These are phyloP conservation scores for Gyromitra esculenta DNA, from an alignment of 2,329 filamentous ascomycete species.

Conservation along the genomic window DNA sequence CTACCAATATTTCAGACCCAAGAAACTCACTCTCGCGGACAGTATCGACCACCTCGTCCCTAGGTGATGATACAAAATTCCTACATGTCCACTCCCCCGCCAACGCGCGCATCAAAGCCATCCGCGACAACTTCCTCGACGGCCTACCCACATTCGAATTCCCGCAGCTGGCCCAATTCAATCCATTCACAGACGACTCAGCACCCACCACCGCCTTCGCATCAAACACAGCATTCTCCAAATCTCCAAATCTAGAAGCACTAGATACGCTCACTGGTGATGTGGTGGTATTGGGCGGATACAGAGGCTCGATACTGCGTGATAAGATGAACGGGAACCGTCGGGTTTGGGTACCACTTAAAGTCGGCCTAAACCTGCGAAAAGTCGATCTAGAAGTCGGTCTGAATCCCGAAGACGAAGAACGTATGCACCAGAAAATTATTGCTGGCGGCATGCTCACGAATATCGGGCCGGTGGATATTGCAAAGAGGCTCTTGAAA, in stretches of 20 bases:
- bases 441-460: constrained; percentile 88
- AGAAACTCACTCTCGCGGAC: constrained; percentile 56
- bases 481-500: constrained; percentile 82
- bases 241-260: constrained; percentile 61
- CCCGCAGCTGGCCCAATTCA: constrained; percentile 65
- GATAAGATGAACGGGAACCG: constrained; percentile 82
- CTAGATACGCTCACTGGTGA: constrained; percentile 81
- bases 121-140: constrained; percentile 79
- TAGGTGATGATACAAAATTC: constrained; percentile 85
- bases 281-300: constrained; percentile 87
- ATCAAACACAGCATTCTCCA: constrained; percentile 55
- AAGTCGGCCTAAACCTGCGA: constrained; percentile 88
- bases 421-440: constrained; percentile 82
- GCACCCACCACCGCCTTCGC: constrained; percentile 35
- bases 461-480: constrained; percentile 90
- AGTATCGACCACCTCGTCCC: constrained; percentile 79
- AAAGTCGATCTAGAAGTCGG: constrained; percentile 93
- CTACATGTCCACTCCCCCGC: constrained; percentile 82
- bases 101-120: constrained; percentile 88
- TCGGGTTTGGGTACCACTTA: constrained; percentile 94
- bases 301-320: constrained; percentile 87
- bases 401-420: constrained; percentile 81
- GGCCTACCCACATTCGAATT: constrained; percentile 77
- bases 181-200: constrained; percentile 48
- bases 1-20: not conserved